Conservation (phyloP, 75 land plant species). For the Picea glauca region DNA sequence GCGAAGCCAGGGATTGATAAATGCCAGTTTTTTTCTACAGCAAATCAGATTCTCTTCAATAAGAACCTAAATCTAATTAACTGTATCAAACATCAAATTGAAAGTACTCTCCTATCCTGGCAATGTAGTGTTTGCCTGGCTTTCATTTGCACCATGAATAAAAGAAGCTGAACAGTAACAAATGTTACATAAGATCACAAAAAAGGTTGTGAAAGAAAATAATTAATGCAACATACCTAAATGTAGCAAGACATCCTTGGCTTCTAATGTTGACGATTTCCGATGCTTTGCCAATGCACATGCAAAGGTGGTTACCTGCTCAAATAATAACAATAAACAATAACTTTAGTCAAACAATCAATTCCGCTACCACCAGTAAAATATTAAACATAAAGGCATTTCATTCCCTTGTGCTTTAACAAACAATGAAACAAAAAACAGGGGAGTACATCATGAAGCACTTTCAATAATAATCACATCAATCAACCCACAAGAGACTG, state of each 20-base stretch:
- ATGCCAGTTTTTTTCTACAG: constrained; percentile 64
- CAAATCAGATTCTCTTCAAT: background rate
- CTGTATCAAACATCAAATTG: background rate
- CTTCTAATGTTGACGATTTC: constrained; percentile 67
- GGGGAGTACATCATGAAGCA: no score
- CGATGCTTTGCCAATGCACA: constrained; percentile 81
- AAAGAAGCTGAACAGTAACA: background rate
- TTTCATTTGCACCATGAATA: background rate
- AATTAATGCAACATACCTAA: constrained; percentile 31
- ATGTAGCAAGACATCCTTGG: constrained; percentile 77
- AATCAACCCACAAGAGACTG: no score
- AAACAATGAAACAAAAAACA: no score
- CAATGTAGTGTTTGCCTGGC: background rate
- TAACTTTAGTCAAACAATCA: no score
- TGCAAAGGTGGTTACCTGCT: constrained; percentile 77
- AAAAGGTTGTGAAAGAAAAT: background rate
- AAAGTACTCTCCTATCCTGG: background rate
- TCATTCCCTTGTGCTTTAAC: no score
- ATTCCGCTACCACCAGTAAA: no score
- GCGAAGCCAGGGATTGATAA: constrained; percentile 60
- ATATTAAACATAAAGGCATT: no score
- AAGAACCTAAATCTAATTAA: background rate
- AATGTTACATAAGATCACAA: background rate
- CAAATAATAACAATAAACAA: background rate
- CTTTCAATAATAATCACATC: no score